A percentile compares a stretch with the other conserved stretches of the same genome.
Evolutionary conservation across 805 yeast genomes (phyloP).

Genomic region (Candida argentea): DNA sequence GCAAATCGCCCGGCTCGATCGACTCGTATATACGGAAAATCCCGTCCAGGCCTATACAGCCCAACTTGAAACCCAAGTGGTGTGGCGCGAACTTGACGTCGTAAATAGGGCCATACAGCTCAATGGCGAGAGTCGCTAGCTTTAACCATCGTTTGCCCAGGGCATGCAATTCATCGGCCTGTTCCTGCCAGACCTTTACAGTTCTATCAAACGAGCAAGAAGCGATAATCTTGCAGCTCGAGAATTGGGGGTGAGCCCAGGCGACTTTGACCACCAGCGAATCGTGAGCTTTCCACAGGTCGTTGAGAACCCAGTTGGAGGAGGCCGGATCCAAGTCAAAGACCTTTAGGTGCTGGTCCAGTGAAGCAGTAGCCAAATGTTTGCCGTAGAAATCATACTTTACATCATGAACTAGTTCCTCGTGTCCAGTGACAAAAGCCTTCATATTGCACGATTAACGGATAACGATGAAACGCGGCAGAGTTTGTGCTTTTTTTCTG

Average conservation of each 20-base stretch:
- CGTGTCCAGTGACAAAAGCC: conserved; percentile 85
- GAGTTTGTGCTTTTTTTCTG: neutral
- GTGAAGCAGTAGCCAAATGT: conserved; percentile 87
- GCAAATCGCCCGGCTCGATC: conserved; percentile 77
- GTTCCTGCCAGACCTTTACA: conserved; percentile 85
- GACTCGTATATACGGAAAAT: conserved; percentile 78
- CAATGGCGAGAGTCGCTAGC: conserved; percentile 63
- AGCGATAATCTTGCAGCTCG: conserved; percentile 67
- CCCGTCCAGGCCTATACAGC: conserved; percentile 86
- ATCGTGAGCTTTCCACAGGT: conserved; percentile 94
- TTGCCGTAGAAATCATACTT: conserved; percentile 90
- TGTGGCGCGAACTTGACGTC: conserved; percentile 86
- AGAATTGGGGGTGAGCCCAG: conserved; percentile 92
- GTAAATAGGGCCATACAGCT: conserved; percentile 80
- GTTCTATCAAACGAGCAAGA: conserved; percentile 87
- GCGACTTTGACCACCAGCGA: conserved; percentile 70
- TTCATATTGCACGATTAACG: conserved; percentile 20
- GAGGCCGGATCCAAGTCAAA: conserved; percentile 63
- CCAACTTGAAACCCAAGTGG: conserved; percentile 71
- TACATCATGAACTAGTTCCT: conserved; percentile 83
- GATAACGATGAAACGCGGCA: neutral
- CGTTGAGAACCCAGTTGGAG: conserved; percentile 74
- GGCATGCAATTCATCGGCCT: conserved; percentile 61
- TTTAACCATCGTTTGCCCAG: conserved; percentile 81
- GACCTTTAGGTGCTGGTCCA: conserved; percentile 88